phyloP scores from a whole-genome alignment of 306 rosid genomes.

The Casuarina equisetifolia region DNA sequence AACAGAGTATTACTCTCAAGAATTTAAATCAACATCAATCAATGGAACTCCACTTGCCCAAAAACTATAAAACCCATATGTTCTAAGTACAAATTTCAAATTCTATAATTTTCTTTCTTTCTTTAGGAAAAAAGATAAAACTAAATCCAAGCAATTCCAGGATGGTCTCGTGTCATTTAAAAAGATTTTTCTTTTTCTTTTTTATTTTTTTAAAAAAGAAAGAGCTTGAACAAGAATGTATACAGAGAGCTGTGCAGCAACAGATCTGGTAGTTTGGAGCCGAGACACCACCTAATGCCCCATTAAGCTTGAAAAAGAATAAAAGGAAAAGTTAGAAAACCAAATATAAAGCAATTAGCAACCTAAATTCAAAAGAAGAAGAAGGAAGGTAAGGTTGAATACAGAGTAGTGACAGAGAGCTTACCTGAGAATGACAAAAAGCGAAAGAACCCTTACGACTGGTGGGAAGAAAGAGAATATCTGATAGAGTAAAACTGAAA shows the following conservation, averaged over 20 bases:
- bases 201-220: too few species aligned
- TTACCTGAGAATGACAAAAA: constrained; percentile 36
- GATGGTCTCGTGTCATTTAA: background rate
- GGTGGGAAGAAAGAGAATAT: constrained; percentile 37
- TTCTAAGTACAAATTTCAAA: background rate
- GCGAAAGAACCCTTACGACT: constrained; percentile 35
- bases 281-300: background rate
- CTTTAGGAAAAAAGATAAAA: background rate
- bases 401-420: constrained; percentile 9
- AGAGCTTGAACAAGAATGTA: background rate
- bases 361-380: background rate
- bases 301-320: background rate
- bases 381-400: background rate
- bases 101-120: background rate
- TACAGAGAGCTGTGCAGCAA: background rate
- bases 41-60: too few species aligned
- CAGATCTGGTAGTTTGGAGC: background rate
- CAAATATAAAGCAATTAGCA: background rate
- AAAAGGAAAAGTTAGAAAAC: background rate
- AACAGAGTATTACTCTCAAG: too few species aligned
- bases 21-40: too few species aligned
- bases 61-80: background rate
- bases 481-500: constrained; percentile 29
- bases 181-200: too few species aligned
- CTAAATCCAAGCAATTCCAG: background rate